Evolutionary conservation across 179 eudicot species (phyloP).

Genomic region (Heliamphora pulchella): DNA sequence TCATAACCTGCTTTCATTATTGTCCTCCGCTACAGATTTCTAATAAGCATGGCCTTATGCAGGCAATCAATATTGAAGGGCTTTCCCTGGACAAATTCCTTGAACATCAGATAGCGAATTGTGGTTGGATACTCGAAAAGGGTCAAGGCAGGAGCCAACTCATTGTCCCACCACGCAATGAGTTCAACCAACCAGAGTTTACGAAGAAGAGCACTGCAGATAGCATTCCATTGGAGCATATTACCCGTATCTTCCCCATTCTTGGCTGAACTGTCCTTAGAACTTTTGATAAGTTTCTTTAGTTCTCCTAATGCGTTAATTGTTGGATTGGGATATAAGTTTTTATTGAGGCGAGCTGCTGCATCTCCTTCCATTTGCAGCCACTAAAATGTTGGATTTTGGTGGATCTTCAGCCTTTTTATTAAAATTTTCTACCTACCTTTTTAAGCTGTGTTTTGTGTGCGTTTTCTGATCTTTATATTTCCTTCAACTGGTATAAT

Average conservation of each 20-base stretch:
- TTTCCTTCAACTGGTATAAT: neutral
- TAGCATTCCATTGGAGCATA: slow-evolving; percentile 56
- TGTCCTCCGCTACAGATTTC: neutral
- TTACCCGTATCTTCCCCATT: slow-evolving; percentile 72
- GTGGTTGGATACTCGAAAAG: slow-evolving; percentile 72
- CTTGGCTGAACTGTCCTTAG: slow-evolving; percentile 39
- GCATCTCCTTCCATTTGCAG: neutral
- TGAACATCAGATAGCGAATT: slow-evolving; percentile 55
- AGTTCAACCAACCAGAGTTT: slow-evolving; percentile 74
- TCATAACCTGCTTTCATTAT: neutral
- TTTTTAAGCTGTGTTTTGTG: neutral
- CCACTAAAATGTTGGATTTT: neutral
- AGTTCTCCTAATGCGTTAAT: neutral
- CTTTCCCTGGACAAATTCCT: slow-evolving; percentile 68
- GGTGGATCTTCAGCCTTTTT: no score
- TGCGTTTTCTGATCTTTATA: neutral
- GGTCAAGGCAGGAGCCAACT: slow-evolving; percentile 50
- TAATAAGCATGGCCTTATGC: slow-evolving; percentile 11
- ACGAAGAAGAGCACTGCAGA: slow-evolving; percentile 54
- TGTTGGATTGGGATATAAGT: neutral
- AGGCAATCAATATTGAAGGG: slow-evolving; percentile 83
- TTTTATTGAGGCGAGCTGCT: neutral
- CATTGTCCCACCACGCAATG: slow-evolving; percentile 45
- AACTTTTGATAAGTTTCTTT: neutral
- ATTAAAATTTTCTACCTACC: no score